These are phyloP conservation scores for Ettlia oleoabundans DNA, from an alignment of 139 green algal genomes.

Conservation along the genomic window DNA sequence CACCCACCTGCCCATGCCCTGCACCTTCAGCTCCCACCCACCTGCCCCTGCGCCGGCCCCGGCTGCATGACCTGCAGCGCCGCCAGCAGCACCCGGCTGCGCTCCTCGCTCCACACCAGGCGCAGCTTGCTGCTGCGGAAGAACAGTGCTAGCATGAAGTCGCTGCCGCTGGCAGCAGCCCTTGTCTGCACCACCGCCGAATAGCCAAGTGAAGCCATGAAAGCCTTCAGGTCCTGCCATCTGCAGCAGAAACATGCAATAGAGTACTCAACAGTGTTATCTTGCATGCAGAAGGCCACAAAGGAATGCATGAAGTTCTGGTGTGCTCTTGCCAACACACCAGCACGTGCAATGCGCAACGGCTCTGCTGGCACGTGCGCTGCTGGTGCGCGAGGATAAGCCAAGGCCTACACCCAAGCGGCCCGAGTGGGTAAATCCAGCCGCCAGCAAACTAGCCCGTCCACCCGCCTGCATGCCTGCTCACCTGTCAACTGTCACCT, in stretches of 20 bases:
- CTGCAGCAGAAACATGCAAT: conserved; percentile 30
- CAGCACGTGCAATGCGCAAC: too few species aligned
- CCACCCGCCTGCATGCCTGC: background rate
- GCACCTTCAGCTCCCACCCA: too few species aligned
- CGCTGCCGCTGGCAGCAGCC: background rate
- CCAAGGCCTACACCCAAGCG: too few species aligned
- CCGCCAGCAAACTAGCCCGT: background rate
- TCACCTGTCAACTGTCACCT: conserved; percentile 51
- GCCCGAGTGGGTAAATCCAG: background rate
- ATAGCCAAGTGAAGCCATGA: conserved; percentile 49
- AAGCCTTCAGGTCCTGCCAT: conserved; percentile 37
- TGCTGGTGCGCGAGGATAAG: too few species aligned
- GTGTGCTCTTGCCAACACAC: too few species aligned
- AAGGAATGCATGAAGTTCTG: too few species aligned
- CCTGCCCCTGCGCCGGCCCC: conserved; percentile 13
- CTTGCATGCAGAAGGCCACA: too few species aligned
- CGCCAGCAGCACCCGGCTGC: conserved; percentile 54
- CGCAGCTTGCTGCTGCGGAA: conserved; percentile 12
- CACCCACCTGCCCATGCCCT: too few species aligned
- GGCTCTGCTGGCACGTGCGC: too few species aligned
- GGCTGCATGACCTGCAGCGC: conserved; percentile 32
- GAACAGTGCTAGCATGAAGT: conserved; percentile 43
- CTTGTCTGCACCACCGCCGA: conserved; percentile 20
- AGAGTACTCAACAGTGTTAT: too few species aligned
- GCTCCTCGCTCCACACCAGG: conserved; percentile 55